Conservation (phyloP, 2,329 filamentous ascomycete species). For the Xylaria sp. region DNA sequence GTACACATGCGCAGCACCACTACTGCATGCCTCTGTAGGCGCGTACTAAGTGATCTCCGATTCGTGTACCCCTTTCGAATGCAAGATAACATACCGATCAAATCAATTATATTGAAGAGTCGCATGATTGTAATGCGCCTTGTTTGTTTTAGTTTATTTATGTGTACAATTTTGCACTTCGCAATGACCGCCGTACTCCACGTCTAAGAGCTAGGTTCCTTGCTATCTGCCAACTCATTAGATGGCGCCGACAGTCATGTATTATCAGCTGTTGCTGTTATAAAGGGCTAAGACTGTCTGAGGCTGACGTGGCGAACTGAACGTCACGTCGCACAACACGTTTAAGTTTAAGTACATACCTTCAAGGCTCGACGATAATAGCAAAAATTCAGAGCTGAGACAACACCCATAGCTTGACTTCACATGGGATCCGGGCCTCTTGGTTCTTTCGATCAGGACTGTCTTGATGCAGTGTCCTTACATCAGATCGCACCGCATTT, state of each 20-base stretch:
- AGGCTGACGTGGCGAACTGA: slow-evolving; percentile 33
- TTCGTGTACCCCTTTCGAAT: slow-evolving; percentile 14
- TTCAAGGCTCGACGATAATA: slow-evolving; percentile 15
- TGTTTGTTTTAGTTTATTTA: neutral
- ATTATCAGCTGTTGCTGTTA: slow-evolving; percentile 15
- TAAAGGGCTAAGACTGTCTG: slow-evolving; percentile 23
- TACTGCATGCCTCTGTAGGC: slow-evolving; percentile 21
- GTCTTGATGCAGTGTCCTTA: slow-evolving; percentile 29
- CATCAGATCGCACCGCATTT: slow-evolving; percentile 28
- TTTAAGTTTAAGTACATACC: neutral
- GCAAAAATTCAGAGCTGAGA: neutral
- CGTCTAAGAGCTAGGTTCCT: slow-evolving; percentile 16
- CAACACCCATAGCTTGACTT: slow-evolving; percentile 16
- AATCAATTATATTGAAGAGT: slow-evolving; percentile 27
- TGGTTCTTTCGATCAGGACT: slow-evolving; percentile 4
- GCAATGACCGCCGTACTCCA: neutral
- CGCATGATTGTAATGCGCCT: slow-evolving; percentile 4
- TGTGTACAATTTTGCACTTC: neutral
- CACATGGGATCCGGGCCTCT: neutral
- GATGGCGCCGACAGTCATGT: neutral
- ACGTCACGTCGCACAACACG: slow-evolving; percentile 12
- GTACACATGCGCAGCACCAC: slow-evolving; percentile 20
- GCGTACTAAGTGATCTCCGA: slow-evolving; percentile 20
- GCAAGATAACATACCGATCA: slow-evolving; percentile 17
- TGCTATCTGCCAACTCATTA: slow-evolving; percentile 13